Base-by-base conservation (phyloP, 768 basidiomycete species). In the Phylloporus rhodoxanthus region DNA sequence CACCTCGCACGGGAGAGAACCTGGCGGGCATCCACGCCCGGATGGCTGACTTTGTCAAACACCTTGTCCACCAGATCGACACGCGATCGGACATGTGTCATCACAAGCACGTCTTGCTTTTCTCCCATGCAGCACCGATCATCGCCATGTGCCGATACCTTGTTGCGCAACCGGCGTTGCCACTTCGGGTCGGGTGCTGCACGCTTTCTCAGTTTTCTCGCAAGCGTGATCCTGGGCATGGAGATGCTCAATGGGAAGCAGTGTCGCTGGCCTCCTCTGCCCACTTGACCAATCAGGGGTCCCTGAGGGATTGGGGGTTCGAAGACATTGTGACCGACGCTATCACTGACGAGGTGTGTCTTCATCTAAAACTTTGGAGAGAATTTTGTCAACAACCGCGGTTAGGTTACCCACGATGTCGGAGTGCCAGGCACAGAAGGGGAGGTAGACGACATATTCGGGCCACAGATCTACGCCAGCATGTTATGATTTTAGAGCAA, bases 261-360 rank as follows among this genome's bases (percentile, higher is more conserved):
- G 58, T 62, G 30, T 61, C 60, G 28, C 58, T 88, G 21, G 84
- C 75, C 0, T 79, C 81, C 43, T 83, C 79, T 1, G 58, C 64
- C 1, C 83, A 87, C 63, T 44, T 63, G 47, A 66, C 87, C 33
- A 72, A 73, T 23, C 79, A 78, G 2, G 84, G 82, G 1, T 57
- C 76, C 2, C 70, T 76, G 45, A 73, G 87, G 54, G 84, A 86
- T 42, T 91, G 90, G 90, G 90, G 90, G 13, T 82, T 91, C 53
- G 84, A 87, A 56, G 81, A 91, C 63, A 75, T 87, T 8, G 67
- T 75, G 58, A 74, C 83, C 21, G 55, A 63, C 21, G 47, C 28
- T 0, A 71, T 72, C 5, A 68, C 78, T 51, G 85, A 86, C 38
- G 72, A 81, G 73, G 87, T 85, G 37, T 28, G 74, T 64, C 26